A percentile compares a stretch with the other conserved stretches of the same genome.
These are phyloP conservation scores for Collybia mongolica DNA, from an alignment of 768 basidiomycete genomes.

Conservation along the genomic window DNA sequence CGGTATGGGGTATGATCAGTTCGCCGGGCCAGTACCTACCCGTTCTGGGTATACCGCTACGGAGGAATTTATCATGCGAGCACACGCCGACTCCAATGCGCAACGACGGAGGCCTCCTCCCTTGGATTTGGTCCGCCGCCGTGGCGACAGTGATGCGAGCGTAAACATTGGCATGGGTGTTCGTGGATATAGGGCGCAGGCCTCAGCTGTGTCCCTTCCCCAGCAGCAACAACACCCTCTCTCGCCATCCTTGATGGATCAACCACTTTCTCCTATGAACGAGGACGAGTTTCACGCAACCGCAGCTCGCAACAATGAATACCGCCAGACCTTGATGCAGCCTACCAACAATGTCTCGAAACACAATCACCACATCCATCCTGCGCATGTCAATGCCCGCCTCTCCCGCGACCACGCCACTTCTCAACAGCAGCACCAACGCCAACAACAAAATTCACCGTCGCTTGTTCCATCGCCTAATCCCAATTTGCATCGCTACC, in stretches of 20 bases:
- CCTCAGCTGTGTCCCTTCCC: slow-evolving; percentile 25
- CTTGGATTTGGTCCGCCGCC: slow-evolving; percentile 27
- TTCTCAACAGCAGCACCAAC: slow-evolving; percentile 17
- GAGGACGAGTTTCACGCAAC: slow-evolving; percentile 38
- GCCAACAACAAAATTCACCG: slow-evolving; percentile 8
- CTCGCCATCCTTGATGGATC: slow-evolving; percentile 18
- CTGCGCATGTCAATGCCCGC: slow-evolving; percentile 25
- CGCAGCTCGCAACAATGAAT: slow-evolving; percentile 1
- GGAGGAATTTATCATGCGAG: slow-evolving; percentile 66
- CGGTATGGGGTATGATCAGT: background rate
- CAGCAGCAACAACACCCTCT: slow-evolving; percentile 18
- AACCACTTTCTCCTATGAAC: slow-evolving; percentile 17
- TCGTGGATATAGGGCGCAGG: slow-evolving; percentile 41
- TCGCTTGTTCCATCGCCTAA: slow-evolving; percentile 12
- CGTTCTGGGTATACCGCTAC: slow-evolving; percentile 64
- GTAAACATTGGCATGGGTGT: slow-evolving; percentile 39
- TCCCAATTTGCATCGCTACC: slow-evolving; percentile 18
- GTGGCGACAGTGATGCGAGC: slow-evolving; percentile 14
- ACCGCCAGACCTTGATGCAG: background rate
- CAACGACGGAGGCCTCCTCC: slow-evolving; percentile 25
- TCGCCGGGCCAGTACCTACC: slow-evolving; percentile 22
- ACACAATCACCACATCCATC: slow-evolving; percentile 18
- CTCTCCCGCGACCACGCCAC: slow-evolving; percentile 19
- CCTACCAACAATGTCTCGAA: slow-evolving; percentile 8
- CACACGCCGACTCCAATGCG: slow-evolving; percentile 35